Conservation (phyloP, 73 alveolate species). For the Paramecium caudatum region DNA sequence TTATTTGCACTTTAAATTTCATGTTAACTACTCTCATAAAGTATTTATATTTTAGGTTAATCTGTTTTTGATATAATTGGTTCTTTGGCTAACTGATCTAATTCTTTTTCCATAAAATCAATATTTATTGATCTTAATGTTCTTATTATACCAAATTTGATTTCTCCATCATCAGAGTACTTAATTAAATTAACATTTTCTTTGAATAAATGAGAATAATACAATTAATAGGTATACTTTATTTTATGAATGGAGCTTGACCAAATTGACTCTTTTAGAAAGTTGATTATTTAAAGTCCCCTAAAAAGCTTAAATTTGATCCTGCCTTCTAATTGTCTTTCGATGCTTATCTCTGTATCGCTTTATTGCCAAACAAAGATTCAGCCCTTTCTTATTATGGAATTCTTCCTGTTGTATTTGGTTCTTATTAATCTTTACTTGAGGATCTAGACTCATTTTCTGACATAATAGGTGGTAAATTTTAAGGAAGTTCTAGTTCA, state of each 20-base stretch:
- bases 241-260: background rate
- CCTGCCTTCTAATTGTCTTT: constrained; percentile 27
- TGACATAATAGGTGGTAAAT: constrained; percentile 37
- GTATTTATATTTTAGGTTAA: constrained; percentile 4
- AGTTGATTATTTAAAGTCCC: constrained; percentile 31
- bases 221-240: constrained; percentile 3
- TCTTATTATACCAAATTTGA: constrained; percentile 6
- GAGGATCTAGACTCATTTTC: constrained; percentile 33
- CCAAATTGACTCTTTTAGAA: constrained; percentile 18
- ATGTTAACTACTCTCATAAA: constrained; percentile 34
- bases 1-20: constrained; percentile 10
- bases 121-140: background rate
- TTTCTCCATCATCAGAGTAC: constrained; percentile 35
- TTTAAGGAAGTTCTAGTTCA: background rate
- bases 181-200: constrained; percentile 44
- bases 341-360: background rate
- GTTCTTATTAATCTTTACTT: background rate
- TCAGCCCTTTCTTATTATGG: no score
- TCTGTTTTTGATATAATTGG: constrained; percentile 29
- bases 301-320: constrained; percentile 29
- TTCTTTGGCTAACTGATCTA: constrained; percentile 31
- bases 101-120: constrained; percentile 28
- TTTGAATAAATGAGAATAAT: background rate
- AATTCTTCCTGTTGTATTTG: background rate
- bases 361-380: no score